A percentile compares a stretch with the other conserved stretches of the same genome.
phyloP scores from a whole-genome alignment of 2,329 filamentous ascomycete genomes.

The Huntiella decipiens region DNA sequence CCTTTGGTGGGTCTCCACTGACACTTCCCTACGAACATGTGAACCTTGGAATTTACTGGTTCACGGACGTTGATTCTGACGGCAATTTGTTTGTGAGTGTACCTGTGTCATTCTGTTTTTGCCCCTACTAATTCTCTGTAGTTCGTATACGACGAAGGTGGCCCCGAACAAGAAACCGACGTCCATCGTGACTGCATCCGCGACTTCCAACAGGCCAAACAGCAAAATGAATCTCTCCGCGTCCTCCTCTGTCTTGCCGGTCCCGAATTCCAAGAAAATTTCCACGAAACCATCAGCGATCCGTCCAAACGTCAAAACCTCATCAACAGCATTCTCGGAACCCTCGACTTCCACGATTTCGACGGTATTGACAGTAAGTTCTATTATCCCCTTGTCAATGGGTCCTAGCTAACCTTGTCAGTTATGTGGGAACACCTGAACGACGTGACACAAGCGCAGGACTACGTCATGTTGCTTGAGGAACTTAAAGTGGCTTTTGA shows the following conservation, averaged over 20 bases:
- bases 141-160: background rate
- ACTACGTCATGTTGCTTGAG: constrained; percentile 1
- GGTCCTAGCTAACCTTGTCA: background rate
- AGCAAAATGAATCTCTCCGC: background rate
- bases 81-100: too few species aligned
- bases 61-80: too few species aligned
- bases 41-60: background rate
- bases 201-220: constrained; percentile 1
- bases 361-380: constrained; percentile 9
- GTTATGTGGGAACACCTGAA: constrained; percentile 4
- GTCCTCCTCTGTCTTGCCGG: constrained; percentile 5
- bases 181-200: background rate
- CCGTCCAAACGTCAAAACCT: background rate
- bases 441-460: background rate
- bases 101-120: too few species aligned
- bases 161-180: background rate
- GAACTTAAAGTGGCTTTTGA: background rate
- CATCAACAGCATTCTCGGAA: background rate
- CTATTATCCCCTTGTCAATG: background rate
- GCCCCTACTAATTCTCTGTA: background rate
- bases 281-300: background rate
- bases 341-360: background rate
- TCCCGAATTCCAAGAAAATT: background rate
- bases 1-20: too few species aligned
- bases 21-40: background rate